Conservation (phyloP, 2,329 filamentous ascomycete species). For the Beauveria sp. region DNA sequence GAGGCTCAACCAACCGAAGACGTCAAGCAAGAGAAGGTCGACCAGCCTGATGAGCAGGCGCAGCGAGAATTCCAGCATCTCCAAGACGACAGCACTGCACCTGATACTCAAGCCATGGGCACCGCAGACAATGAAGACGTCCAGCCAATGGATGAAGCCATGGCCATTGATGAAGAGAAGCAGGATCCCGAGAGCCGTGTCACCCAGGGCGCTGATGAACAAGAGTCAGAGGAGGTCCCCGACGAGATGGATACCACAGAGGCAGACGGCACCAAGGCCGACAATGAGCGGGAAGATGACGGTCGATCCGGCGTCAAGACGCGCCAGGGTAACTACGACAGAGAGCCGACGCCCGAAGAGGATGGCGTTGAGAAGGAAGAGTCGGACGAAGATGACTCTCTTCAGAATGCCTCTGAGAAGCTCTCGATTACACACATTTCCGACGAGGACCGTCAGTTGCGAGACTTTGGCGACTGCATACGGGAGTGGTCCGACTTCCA, state of each 20-base stretch:
- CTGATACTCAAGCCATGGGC: slow-evolving; percentile 88
- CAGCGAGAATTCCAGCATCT: slow-evolving; percentile 90
- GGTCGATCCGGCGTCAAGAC: slow-evolving; percentile 53
- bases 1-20: slow-evolving; percentile 40
- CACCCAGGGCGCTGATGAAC: slow-evolving; percentile 43
- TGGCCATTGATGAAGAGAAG: slow-evolving; percentile 70
- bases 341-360: slow-evolving; percentile 36
- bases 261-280: slow-evolving; percentile 24
- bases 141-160: slow-evolving; percentile 76
- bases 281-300: slow-evolving; percentile 43
- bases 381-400: slow-evolving; percentile 33
- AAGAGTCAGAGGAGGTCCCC: slow-evolving; percentile 34
- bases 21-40: slow-evolving; percentile 36
- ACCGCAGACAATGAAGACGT: slow-evolving; percentile 82
- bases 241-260: slow-evolving; percentile 38
- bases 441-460: slow-evolving; percentile 32
- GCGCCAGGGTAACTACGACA: slow-evolving; percentile 49
- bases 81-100: slow-evolving; percentile 68
- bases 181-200: slow-evolving; percentile 39
- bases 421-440: slow-evolving; percentile 68
- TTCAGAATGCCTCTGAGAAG: slow-evolving; percentile 51
- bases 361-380: slow-evolving; percentile 38
- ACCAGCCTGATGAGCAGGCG: slow-evolving; percentile 59
- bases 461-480: slow-evolving; percentile 51
- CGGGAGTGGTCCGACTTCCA: slow-evolving; percentile 82